A percentile compares a stretch with the other conserved stretches of the same genome.
Evolutionary conservation across 805 yeast species (phyloP).

Genomic region (Hanseniaspora valbyensis): DNA sequence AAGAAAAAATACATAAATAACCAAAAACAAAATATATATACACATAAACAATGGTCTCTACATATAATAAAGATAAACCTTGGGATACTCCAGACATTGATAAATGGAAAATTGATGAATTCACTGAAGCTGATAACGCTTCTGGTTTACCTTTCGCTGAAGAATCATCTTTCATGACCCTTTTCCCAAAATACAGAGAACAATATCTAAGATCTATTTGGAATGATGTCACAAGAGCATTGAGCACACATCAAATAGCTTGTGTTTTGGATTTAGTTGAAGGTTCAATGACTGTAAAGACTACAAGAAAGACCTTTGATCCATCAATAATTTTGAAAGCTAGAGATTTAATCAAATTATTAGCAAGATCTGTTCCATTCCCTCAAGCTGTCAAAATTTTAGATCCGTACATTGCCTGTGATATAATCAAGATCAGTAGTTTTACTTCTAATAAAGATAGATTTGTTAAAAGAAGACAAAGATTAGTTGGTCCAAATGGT

Average conservation of each 20-base stretch:
- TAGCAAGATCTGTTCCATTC: constrained; percentile 92
- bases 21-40: neutral
- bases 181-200: constrained; percentile 95
- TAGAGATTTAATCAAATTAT: constrained; percentile 80
- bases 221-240: constrained; percentile 80
- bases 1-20: neutral
- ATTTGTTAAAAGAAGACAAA: constrained; percentile 88
- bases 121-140: constrained; percentile 77
- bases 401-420: constrained; percentile 90
- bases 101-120: constrained; percentile 83
- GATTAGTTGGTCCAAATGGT: constrained; percentile 93
- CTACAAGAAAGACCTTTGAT: constrained; percentile 90
- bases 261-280: constrained; percentile 84
- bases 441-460: constrained; percentile 83
- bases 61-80: constrained; percentile 89
- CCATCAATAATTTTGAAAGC: constrained; percentile 91
- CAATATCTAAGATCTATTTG: constrained; percentile 76
- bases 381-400: constrained; percentile 90
- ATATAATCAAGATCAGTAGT: constrained; percentile 88
- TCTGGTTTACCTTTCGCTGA: constrained; percentile 87
- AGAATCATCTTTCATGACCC: constrained; percentile 86
- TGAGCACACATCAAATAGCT: constrained; percentile 64
- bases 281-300: constrained; percentile 93
- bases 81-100: constrained; percentile 96
- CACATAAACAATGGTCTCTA: constrained; percentile 60